Conservation (phyloP, 169 alveolate genomes). For the Neospora caninum region DNA sequence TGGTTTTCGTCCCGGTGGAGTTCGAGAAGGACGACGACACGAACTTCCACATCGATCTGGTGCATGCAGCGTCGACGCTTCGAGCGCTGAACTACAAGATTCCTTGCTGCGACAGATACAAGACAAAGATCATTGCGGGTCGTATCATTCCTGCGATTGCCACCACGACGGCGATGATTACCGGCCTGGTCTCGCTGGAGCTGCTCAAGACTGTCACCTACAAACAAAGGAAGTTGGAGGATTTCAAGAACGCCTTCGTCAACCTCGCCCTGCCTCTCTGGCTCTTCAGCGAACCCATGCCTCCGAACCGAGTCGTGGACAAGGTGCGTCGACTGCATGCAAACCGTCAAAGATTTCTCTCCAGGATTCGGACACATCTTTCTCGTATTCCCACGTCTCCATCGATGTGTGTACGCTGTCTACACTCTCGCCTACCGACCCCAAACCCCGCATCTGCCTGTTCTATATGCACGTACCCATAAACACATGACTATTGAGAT, state of each 20-base stretch:
- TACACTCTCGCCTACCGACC: too few relatives aligned
- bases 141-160: conserved; percentile 99
- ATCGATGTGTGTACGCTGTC: background rate
- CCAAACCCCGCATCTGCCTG: background rate
- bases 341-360: background rate
- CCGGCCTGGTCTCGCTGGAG: conserved; percentile 96
- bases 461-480: background rate
- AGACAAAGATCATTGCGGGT: conserved; percentile 99
- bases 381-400: too few relatives aligned
- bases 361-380: background rate
- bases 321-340: conserved; percentile 53
- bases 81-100: conserved; percentile 96
- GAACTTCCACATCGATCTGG: conserved; percentile 97
- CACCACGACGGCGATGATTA: conserved; percentile 99
- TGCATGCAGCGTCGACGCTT: conserved; percentile 95
- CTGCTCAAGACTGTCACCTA: conserved; percentile 83
- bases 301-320: conserved; percentile 81
- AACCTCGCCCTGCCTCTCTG: conserved; percentile 93
- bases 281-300: conserved; percentile 92
- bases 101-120: conserved; percentile 77
- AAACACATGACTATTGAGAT: background rate
- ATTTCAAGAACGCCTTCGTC: conserved; percentile 94
- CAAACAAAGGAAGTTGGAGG: conserved; percentile 68
- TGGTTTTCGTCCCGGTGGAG: conserved; percentile 75
- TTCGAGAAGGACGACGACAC: conserved; percentile 99